Conservation (phyloP, 2,329 filamentous ascomycete genomes). For the Cryphonectria radicalis region DNA sequence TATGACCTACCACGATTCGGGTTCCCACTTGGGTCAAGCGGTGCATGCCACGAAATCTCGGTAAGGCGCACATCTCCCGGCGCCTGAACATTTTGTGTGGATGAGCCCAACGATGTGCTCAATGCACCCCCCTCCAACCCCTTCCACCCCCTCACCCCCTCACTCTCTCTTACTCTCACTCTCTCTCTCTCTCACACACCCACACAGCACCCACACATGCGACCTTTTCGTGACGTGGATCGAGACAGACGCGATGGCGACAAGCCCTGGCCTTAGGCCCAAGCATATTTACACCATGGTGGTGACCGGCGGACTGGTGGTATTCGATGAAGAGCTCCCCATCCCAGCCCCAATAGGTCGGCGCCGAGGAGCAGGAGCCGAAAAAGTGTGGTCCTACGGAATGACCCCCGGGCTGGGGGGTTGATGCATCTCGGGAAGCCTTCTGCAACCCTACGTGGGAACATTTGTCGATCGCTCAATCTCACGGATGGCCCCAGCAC, state of each 20-base stretch:
- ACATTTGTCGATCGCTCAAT: slow-evolving; percentile 22
- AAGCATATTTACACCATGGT: slow-evolving; percentile 7
- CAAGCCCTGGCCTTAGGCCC: neutral
- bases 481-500: slow-evolving; percentile 1
- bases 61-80: neutral
- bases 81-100: neutral
- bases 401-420: slow-evolving; percentile 11
- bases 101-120: slow-evolving; percentile 8
- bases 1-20: slow-evolving; percentile 13
- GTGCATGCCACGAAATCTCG: slow-evolving; percentile 11
- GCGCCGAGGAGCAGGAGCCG: slow-evolving; percentile 21
- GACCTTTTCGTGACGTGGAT: slow-evolving; percentile 15
- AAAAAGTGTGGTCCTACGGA: slow-evolving; percentile 19
- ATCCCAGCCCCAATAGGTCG: slow-evolving; percentile 15
- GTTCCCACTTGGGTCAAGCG: slow-evolving; percentile 7
- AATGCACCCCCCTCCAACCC: neutral
- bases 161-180: no score
- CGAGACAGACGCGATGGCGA: neutral
- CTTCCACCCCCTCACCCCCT: no score
- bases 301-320: slow-evolving; percentile 18
- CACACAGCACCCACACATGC: no score
- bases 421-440: slow-evolving; percentile 27
- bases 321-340: slow-evolving; percentile 22
- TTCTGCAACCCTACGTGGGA: slow-evolving; percentile 25
- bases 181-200: no score